A percentile compares a stretch with the other conserved stretches of the same genome.
Conservation (phyloP, 2,329 filamentous ascomycete species). For the Pseudogymnoascus sp. region DNA sequence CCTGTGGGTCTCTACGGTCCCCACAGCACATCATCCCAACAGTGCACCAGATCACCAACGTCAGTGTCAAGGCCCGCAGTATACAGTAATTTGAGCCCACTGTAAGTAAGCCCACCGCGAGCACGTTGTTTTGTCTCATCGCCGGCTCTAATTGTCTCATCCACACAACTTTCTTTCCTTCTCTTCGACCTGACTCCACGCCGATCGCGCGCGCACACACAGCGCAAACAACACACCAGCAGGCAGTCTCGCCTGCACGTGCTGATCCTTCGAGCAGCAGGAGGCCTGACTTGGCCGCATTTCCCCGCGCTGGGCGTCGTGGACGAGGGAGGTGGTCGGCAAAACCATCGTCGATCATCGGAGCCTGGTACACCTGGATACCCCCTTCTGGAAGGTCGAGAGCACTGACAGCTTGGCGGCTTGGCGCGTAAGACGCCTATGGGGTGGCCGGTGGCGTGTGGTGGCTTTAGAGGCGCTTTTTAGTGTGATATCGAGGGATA, state of each 20-base stretch:
- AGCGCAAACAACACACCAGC: neutral
- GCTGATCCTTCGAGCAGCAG: neutral
- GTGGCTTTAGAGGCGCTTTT: neutral
- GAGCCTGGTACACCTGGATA: neutral
- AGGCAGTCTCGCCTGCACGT: neutral
- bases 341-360: neutral
- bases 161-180: neutral
- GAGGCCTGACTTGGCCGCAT: neutral
- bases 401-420: neutral
- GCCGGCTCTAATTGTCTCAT: neutral
- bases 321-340: neutral
- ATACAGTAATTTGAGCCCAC: neutral
- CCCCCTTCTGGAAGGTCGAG: slow-evolving; percentile 5
- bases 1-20: neutral
- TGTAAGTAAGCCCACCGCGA: neutral
- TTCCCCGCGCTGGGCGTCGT: neutral
- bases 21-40: slow-evolving; percentile 4
- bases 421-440: neutral
- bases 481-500: too few relatives aligned
- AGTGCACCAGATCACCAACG: neutral
- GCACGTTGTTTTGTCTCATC: slow-evolving; percentile 4
- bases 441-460: neutral
- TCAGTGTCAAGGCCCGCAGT: neutral
- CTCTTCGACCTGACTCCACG: neutral
- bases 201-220: neutral